These are phyloP conservation scores for Megacollybia marginata DNA, from an alignment of 768 basidiomycete species.

Conservation along the genomic window DNA sequence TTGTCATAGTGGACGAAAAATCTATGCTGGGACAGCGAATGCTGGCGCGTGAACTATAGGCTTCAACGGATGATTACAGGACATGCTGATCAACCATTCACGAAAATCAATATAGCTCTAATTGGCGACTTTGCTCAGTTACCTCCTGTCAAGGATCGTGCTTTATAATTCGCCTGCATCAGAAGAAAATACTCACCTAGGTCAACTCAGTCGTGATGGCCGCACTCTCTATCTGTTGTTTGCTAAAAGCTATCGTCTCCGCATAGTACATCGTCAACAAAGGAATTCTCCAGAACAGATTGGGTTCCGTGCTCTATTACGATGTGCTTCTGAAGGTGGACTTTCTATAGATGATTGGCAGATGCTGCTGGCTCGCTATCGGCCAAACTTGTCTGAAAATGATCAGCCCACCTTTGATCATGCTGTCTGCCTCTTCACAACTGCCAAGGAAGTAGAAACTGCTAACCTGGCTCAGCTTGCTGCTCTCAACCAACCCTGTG, in stretches of 20 bases:
- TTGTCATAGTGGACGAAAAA: conserved; percentile 5
- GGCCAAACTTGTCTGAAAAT: background rate
- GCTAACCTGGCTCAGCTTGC: background rate
- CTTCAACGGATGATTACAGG: background rate
- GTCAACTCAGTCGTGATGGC: conserved; percentile 3
- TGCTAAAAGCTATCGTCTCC: background rate
- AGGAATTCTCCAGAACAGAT: conserved; percentile 1
- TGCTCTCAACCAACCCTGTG: conserved; percentile 1
- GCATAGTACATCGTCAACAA: background rate
- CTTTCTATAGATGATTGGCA: conserved; percentile 1
- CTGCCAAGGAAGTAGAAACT: background rate
- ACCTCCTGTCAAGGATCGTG: conserved; percentile 2
- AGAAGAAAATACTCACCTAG: background rate
- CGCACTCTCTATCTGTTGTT: background rate
- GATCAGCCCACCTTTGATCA: background rate
- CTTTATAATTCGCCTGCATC: background rate
- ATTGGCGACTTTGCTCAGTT: conserved; percentile 4
- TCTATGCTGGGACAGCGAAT: conserved; percentile 4
- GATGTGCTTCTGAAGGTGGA: background rate
- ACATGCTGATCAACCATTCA: background rate
- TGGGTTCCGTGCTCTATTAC: background rate
- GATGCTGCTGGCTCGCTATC: background rate
- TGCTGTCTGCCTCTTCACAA: background rate
- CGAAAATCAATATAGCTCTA: background rate
- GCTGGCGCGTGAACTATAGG: conserved; percentile 2